These are phyloP conservation scores for Saksenaea oblongispora DNA, from an alignment of 371 early-diverging fungal genomes.

Conservation along the genomic window DNA sequence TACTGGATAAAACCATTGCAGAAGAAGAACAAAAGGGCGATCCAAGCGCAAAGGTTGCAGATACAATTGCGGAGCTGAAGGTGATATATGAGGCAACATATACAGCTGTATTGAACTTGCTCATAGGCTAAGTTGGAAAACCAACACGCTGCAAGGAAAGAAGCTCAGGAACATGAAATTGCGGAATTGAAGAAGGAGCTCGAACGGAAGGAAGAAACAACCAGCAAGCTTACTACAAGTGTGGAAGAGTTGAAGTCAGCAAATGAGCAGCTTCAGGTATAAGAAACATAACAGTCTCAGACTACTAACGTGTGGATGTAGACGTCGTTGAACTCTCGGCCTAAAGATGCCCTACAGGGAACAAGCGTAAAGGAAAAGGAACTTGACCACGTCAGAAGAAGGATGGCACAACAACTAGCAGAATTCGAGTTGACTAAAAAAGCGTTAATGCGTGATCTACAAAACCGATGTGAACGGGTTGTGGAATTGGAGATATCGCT, in stretches of 20 bases:
- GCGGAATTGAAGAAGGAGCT: constrained; percentile 65
- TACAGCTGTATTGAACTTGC: background rate
- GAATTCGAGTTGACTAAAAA: constrained; percentile 97
- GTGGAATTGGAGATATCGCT: constrained; percentile 93
- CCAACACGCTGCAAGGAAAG: constrained; percentile 75
- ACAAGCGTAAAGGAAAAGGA: constrained; percentile 78
- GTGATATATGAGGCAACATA: constrained; percentile 12
- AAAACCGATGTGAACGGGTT: constrained; percentile 91
- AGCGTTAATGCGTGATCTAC: constrained; percentile 92
- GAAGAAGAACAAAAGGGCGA: constrained; percentile 79
- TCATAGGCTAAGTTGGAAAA: constrained; percentile 74
- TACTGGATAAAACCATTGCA: constrained; percentile 90
- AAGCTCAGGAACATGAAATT: constrained; percentile 78
- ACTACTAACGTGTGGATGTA: background rate
- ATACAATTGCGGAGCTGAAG: constrained; percentile 78
- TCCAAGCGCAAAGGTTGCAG: constrained; percentile 62
- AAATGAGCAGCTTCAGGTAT: constrained; percentile 71
- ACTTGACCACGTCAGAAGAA: constrained; percentile 82
- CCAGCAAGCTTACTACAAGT: constrained; percentile 57
- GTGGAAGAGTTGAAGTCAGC: constrained; percentile 61
- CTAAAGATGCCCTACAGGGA: background rate
- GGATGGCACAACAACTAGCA: constrained; percentile 85
- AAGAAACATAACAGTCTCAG: background rate
- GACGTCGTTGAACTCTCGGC: background rate
- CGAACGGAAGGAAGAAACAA: constrained; percentile 70